Evolutionary conservation across 2,329 filamentous ascomycete genomes (phyloP).

Genomic region (Xylariaceae sp.): DNA sequence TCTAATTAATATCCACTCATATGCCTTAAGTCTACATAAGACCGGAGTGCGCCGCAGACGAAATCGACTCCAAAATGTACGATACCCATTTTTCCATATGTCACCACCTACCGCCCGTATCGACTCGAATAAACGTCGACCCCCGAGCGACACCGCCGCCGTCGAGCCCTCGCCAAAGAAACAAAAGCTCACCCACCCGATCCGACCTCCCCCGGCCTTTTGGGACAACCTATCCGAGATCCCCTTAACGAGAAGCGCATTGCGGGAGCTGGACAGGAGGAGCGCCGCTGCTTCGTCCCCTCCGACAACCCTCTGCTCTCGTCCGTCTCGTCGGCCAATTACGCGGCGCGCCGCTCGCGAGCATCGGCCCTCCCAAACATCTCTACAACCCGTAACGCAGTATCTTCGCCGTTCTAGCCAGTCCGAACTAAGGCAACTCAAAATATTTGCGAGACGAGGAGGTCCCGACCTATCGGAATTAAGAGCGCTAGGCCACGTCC

Average conservation of each 20-base stretch:
- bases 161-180: slow-evolving; percentile 1
- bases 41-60: neutral
- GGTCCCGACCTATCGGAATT: slow-evolving; percentile 3
- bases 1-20: neutral
- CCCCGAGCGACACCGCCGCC: neutral
- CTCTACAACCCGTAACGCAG: neutral
- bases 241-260: slow-evolving; percentile 1
- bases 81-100: slow-evolving; percentile 1
- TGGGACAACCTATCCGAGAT: slow-evolving; percentile 9
- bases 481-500: neutral
- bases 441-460: slow-evolving; percentile 2
- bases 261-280: slow-evolving; percentile 5
- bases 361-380: neutral
- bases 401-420: slow-evolving; percentile 1
- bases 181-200: neutral
- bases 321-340: neutral
- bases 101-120: neutral
- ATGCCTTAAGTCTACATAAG: neutral
- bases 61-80: neutral
- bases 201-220: slow-evolving; percentile 2
- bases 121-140: neutral
- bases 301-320: no score
- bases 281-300: no score
- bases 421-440: neutral
- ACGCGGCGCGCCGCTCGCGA: neutral